Evolutionary conservation across 306 rosid species (phyloP).

Genomic region (Malus sylvestris): DNA sequence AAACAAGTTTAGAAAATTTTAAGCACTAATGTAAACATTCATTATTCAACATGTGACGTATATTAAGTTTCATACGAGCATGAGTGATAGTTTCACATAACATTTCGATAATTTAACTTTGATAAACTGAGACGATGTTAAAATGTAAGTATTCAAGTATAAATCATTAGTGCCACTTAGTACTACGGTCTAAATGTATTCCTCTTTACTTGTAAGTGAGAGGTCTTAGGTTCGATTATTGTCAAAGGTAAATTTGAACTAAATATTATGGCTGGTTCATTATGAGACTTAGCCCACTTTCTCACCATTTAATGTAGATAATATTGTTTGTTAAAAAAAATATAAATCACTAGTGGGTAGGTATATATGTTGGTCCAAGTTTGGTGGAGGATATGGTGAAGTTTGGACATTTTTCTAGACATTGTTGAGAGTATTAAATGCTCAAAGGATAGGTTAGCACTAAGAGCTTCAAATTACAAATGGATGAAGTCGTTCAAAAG

Average conservation of each 20-base stretch:
- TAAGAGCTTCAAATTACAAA: neutral
- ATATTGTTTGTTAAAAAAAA: too few relatives aligned
- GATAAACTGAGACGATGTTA: neutral
- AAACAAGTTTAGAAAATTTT: too few relatives aligned
- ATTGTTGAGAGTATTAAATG: too few relatives aligned
- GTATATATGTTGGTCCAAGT: neutral
- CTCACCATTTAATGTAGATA: too few relatives aligned
- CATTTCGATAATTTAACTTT: neutral
- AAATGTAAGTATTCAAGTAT: neutral
- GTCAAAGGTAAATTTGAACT: too few relatives aligned
- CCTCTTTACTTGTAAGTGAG: neutral
- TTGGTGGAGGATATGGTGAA: neutral
- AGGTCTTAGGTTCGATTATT: too few relatives aligned
- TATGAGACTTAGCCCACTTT: too few relatives aligned
- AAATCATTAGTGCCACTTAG: neutral
- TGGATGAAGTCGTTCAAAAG: neutral
- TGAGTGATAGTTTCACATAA: too few relatives aligned
- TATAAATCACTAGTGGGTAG: neutral
- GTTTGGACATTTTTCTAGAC: neutral
- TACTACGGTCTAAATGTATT: too few relatives aligned
- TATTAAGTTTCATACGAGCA: too few relatives aligned
- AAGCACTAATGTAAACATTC: neutral
- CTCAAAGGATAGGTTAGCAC: neutral
- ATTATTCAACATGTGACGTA: too few relatives aligned
- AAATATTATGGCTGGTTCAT: too few relatives aligned